A percentile compares a stretch with the other conserved stretches of the same genome.
These are phyloP conservation scores for Auriscalpium microsporum DNA, from an alignment of 768 basidiomycete genomes.

Conservation along the genomic window DNA sequence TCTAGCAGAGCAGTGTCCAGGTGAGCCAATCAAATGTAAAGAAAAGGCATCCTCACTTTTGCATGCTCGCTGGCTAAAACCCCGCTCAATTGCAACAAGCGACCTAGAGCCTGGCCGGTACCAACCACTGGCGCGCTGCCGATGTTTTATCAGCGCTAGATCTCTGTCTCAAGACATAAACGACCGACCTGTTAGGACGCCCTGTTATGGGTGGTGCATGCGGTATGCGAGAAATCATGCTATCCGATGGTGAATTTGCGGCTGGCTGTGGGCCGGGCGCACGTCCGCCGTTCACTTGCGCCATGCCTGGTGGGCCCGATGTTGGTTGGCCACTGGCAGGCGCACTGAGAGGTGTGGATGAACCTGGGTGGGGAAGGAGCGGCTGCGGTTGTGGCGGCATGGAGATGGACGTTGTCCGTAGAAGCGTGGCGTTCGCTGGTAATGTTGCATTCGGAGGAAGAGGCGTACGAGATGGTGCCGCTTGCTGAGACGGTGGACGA, in stretches of 20 bases:
- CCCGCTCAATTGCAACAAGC: conserved; percentile 65
- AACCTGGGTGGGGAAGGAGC: conserved; percentile 2
- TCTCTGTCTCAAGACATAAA: neutral
- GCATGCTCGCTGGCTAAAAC: conserved; percentile 47
- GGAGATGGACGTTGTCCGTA: conserved; percentile 8
- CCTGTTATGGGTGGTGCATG: neutral
- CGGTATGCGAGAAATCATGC: too few species aligned
- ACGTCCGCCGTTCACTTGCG: neutral
- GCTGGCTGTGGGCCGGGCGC: neutral
- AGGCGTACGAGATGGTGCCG: conserved; percentile 42
- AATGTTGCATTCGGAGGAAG: conserved; percentile 29
- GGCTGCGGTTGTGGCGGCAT: conserved; percentile 5
- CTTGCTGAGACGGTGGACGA: conserved; percentile 34
- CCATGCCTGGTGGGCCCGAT: neutral
- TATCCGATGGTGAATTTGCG: neutral
- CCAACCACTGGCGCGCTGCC: conserved; percentile 25
- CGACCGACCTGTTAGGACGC: neutral
- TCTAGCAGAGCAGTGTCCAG: conserved; percentile 27
- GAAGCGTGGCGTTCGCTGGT: conserved; percentile 19
- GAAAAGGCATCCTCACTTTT: conserved; percentile 27
- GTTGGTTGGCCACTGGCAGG: neutral
- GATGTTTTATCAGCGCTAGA: neutral
- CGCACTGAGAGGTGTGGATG: neutral
- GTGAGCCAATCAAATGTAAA: neutral
- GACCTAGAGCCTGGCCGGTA: conserved; percentile 53